Evolutionary conservation across 306 rosid species (phyloP).

Genomic region (Pueraria montana): DNA sequence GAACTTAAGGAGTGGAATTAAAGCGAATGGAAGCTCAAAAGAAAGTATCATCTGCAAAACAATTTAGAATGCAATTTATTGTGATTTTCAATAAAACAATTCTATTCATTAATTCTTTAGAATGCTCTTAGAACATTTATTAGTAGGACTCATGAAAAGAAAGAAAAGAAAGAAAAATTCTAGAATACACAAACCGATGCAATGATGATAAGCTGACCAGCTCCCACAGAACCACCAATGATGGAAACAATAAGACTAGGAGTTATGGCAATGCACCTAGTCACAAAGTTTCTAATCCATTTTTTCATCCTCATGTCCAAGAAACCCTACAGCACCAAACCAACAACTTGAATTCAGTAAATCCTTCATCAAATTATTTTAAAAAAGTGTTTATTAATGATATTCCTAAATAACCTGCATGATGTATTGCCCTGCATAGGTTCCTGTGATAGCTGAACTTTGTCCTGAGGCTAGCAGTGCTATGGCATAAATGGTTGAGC

Average conservation of each 20-base stretch:
- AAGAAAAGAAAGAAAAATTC: neutral
- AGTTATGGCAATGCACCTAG: slow-evolving; percentile 80
- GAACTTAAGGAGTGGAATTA: slow-evolving; percentile 91
- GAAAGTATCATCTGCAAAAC: slow-evolving; percentile 91
- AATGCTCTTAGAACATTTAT: too few relatives aligned
- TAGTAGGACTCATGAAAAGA: too few relatives aligned
- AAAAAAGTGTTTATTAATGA: neutral
- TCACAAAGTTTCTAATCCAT: slow-evolving; percentile 80
- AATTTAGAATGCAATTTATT: neutral
- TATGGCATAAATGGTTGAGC: slow-evolving; percentile 80
- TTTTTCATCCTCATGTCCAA: slow-evolving; percentile 84
- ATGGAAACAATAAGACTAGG: slow-evolving; percentile 91
- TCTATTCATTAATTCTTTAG: too few relatives aligned
- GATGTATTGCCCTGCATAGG: slow-evolving; percentile 87
- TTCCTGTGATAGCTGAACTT: slow-evolving; percentile 94
- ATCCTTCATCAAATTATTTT: neutral
- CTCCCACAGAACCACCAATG: slow-evolving; percentile 63
- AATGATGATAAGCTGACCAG: slow-evolving; percentile 64
- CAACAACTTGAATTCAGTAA: slow-evolving; percentile 31
- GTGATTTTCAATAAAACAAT: too few relatives aligned
- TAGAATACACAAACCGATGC: slow-evolving; percentile 69
- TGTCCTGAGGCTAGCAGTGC: slow-evolving; percentile 95
- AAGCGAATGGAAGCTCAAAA: slow-evolving; percentile 90
- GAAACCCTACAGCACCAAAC: slow-evolving; percentile 71
- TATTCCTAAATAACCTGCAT: slow-evolving; percentile 78